phyloP scores from a whole-genome alignment of 768 basidiomycete species.

The Lactifluus subvellereus region DNA sequence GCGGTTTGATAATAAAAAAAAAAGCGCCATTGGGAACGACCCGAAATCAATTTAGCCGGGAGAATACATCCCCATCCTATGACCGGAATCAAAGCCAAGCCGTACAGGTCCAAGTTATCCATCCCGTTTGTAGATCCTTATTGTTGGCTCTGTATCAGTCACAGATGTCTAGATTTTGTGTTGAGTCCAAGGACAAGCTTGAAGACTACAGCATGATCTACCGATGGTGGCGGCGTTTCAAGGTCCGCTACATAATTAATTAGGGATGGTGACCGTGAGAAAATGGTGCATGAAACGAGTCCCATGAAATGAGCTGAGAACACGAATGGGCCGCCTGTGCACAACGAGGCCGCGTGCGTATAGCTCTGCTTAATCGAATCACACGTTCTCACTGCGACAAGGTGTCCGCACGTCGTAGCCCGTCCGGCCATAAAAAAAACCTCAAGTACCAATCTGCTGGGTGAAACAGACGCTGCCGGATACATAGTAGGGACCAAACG shows the following conservation, averaged over 20 bases:
- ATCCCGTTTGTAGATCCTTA: no score
- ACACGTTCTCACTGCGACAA: neutral
- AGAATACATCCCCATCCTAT: no score
- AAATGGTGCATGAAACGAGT: neutral
- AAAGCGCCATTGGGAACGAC: neutral
- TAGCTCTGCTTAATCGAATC: neutral
- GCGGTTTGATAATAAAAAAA: neutral
- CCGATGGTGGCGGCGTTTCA: no score
- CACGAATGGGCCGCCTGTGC: neutral
- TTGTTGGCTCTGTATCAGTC: no score
- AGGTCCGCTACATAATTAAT: no score
- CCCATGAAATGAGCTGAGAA: no score
- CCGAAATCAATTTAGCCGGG: neutral
- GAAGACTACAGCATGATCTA: no score
- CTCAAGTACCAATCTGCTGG: slow-evolving; percentile 3
- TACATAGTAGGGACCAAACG: neutral
- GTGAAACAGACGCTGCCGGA: slow-evolving; percentile 11
- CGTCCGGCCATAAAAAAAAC: neutral
- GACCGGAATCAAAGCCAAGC: no score
- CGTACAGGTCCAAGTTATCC: no score
- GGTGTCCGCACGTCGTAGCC: neutral
- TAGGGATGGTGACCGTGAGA: neutral
- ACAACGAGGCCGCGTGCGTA: neutral
- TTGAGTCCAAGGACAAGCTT: no score
- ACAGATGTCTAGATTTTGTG: neutral